Percentiles rank a stretch among this genome's conserved stretches.
Evolutionary conservation across 139 green algal species (phyloP).

Genomic region (Haematococcus lacustris): DNA sequence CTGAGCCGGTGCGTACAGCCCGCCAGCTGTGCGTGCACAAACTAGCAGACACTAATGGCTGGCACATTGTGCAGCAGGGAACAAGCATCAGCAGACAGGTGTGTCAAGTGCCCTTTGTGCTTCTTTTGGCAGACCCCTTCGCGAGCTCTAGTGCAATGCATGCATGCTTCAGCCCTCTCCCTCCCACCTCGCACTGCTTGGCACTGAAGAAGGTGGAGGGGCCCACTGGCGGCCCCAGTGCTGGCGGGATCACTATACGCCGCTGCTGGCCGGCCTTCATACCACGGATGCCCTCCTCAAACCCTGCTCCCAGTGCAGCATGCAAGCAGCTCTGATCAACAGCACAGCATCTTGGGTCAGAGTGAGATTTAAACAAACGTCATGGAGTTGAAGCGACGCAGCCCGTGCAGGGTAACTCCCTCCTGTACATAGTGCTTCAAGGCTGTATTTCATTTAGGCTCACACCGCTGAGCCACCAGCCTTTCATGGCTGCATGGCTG

Average conservation of each 20-base stretch:
- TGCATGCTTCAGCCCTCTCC: background rate
- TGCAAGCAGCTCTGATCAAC: background rate
- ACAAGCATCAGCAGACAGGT: background rate
- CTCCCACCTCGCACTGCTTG: constrained; percentile 93
- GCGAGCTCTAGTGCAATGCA: no score
- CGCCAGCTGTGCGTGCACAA: background rate
- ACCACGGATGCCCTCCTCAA: constrained; percentile 80
- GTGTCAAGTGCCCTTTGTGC: background rate
- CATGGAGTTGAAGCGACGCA: no score
- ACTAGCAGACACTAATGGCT: background rate
- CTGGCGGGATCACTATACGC: constrained; percentile 87
- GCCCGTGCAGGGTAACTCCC: no score
- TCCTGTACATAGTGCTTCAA: no score
- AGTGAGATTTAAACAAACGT: no score
- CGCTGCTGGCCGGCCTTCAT: constrained; percentile 84
- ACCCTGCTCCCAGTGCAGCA: constrained; percentile 65
- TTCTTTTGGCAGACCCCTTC: background rate
- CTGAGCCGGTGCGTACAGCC: background rate
- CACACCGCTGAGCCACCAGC: no score
- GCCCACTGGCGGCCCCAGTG: constrained; percentile 91
- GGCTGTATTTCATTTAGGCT: no score
- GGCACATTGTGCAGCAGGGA: background rate
- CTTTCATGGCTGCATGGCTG: no score
- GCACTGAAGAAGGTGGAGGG: constrained; percentile 96
- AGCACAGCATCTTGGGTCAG: no score